phyloP scores from a whole-genome alignment of 2,329 filamentous ascomycete species.

The Clonostachys sp. region DNA sequence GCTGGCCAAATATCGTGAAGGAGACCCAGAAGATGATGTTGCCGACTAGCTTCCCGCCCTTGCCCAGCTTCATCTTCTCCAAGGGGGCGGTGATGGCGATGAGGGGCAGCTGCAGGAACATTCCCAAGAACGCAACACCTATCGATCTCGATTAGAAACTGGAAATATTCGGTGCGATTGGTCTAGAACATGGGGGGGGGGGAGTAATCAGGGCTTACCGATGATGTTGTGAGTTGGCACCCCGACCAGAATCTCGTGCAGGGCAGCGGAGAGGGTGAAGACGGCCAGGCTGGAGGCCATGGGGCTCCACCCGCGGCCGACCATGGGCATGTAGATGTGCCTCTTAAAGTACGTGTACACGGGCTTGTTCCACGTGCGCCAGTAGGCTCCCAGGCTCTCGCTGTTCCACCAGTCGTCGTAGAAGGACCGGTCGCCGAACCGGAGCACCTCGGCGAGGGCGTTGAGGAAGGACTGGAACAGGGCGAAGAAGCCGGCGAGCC shows the following conservation, averaged over 20 bases:
- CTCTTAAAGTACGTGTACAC: conserved; percentile 96
- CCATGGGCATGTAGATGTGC: conserved; percentile 85
- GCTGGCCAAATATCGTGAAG: conserved; percentile 93
- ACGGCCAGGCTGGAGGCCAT: conserved; percentile 71
- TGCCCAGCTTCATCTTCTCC: conserved; percentile 69
- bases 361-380: conserved; percentile 96
- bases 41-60: conserved; percentile 71
- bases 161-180: neutral
- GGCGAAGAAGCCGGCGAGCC: conserved; percentile 96
- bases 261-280: conserved; percentile 80
- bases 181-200: neutral
- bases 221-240: conserved; percentile 93
- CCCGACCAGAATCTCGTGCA: conserved; percentile 91
- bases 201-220: conserved; percentile 50
- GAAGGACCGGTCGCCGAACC: conserved; percentile 89
- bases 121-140: conserved; percentile 90
- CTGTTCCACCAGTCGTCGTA: conserved; percentile 99
- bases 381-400: conserved; percentile 79
- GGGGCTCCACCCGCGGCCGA: conserved; percentile 76
- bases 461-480: conserved; percentile 93
- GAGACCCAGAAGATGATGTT: conserved; percentile 96
- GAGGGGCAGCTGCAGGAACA: conserved; percentile 88
- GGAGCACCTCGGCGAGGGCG: conserved; percentile 81
- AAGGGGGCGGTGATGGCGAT: conserved; percentile 77
- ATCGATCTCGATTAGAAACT: conserved; percentile 3